Evolutionary conservation across 768 basidiomycete species (phyloP).

Genomic region (Boletus reticuloceps): DNA sequence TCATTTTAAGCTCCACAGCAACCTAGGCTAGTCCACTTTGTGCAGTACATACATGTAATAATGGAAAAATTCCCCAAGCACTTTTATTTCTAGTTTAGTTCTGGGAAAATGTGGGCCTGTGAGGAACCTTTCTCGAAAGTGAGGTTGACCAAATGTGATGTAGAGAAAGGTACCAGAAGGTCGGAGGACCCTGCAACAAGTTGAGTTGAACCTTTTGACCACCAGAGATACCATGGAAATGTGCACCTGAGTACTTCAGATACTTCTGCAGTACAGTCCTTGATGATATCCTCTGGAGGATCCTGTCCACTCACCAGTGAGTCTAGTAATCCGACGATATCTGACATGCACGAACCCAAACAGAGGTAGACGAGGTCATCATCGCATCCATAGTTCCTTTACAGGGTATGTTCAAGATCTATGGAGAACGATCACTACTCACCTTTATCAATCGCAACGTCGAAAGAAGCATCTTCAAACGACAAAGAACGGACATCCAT

Average conservation of each 20-base stretch:
- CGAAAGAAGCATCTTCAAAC: slow-evolving; percentile 59
- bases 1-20: no score
- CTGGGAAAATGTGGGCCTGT: slow-evolving; percentile 39
- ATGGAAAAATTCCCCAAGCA: slow-evolving; percentile 79
- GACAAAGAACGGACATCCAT: slow-evolving; percentile 76
- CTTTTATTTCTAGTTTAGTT: slow-evolving; percentile 62
- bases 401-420: neutral
- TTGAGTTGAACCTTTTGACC: neutral
- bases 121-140: slow-evolving; percentile 75
- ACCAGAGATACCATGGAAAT: neutral
- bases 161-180: slow-evolving; percentile 66
- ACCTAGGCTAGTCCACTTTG: slow-evolving; percentile 24
- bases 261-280: slow-evolving; percentile 73
- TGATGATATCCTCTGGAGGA: slow-evolving; percentile 67
- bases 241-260: slow-evolving; percentile 67
- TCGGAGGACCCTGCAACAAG: slow-evolving; percentile 54
- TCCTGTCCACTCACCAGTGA: slow-evolving; percentile 46
- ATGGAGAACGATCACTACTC: neutral
- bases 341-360: slow-evolving; percentile 55
- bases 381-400: slow-evolving; percentile 85
- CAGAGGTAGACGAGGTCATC: slow-evolving; percentile 79
- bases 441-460: slow-evolving; percentile 86
- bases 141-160: slow-evolving; percentile 86
- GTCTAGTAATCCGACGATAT: neutral
- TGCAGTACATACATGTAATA: slow-evolving; percentile 76